These are phyloP conservation scores for Lachnellula occidentalis DNA, from an alignment of 2,329 filamentous ascomycete genomes.

Conservation along the genomic window DNA sequence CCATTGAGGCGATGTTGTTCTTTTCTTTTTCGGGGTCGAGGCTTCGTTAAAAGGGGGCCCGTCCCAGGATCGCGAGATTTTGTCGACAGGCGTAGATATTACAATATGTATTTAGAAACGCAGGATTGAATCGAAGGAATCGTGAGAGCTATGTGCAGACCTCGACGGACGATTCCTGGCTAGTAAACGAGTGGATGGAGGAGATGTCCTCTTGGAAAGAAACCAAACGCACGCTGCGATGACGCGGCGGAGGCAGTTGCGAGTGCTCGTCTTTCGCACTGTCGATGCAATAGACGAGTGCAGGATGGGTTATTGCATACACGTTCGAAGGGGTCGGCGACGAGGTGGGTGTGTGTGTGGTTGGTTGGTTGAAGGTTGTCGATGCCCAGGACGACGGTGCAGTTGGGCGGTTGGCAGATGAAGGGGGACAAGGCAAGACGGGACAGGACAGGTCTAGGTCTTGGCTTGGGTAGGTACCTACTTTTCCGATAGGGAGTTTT, in stretches of 20 bases:
- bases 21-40: not conserved
- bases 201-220: conserved; percentile 27
- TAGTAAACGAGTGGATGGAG: conserved; percentile 30
- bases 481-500: conserved; percentile 15
- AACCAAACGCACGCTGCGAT: conserved; percentile 18
- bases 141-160: conserved; percentile 17
- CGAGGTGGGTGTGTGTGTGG: not conserved
- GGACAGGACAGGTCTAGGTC: conserved; percentile 12
- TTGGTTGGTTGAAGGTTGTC: conserved; percentile 8
- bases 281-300: conserved; percentile 16
- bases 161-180: conserved; percentile 6
- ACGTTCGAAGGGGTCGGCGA: conserved; percentile 16
- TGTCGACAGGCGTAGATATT: conserved; percentile 18
- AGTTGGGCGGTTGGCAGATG: conserved; percentile 6
- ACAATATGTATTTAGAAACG: conserved; percentile 24
- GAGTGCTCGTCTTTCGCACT: conserved; percentile 16
- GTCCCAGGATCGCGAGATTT: conserved; percentile 8
- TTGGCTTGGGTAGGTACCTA: conserved; percentile 1
- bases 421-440: conserved; percentile 1
- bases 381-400: conserved; percentile 13
- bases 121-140: conserved; percentile 22
- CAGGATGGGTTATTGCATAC: conserved; percentile 13
- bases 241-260: conserved; percentile 17
- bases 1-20: conserved; percentile 34
- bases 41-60: conserved; percentile 15